A percentile compares a stretch with the other conserved stretches of the same genome.
Evolutionary conservation across 2,329 filamentous ascomycete species (phyloP).

Genomic region (Cadophora sp.): DNA sequence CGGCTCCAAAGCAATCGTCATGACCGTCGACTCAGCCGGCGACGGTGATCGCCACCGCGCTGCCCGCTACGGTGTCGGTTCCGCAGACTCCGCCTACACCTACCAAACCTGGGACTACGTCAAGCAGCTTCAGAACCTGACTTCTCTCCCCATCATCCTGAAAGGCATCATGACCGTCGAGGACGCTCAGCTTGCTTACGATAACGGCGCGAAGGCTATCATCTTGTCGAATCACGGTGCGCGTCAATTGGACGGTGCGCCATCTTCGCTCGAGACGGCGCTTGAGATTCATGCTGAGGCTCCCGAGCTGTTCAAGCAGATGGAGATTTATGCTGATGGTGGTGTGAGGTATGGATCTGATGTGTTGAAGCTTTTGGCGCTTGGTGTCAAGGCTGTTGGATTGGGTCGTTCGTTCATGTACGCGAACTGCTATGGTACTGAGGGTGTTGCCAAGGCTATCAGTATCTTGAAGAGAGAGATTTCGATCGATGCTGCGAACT

Average conservation of each 20-base stretch:
- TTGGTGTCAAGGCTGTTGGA: constrained; percentile 68
- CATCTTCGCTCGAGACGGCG: constrained; percentile 62
- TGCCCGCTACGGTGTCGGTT: constrained; percentile 30
- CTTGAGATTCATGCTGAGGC: constrained; percentile 57
- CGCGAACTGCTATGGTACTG: constrained; percentile 54
- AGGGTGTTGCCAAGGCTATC: constrained; percentile 54
- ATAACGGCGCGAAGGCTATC: constrained; percentile 62
- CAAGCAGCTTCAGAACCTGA: constrained; percentile 44
- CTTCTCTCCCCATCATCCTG: constrained; percentile 40
- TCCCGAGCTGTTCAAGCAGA: constrained; percentile 33
- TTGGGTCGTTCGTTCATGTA: constrained; percentile 60
- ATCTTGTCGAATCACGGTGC: constrained; percentile 55
- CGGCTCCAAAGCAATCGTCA: constrained; percentile 37
- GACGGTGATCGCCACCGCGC: constrained; percentile 35
- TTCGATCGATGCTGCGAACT: constrained; percentile 17
- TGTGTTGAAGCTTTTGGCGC: constrained; percentile 64
- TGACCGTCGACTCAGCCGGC: constrained; percentile 38
- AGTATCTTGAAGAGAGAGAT: constrained; percentile 53
- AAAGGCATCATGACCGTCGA: constrained; percentile 60
- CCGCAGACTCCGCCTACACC: constrained; percentile 23
- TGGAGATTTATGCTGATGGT: constrained; percentile 65
- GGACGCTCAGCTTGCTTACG: constrained; percentile 65
- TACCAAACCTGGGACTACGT: constrained; percentile 46
- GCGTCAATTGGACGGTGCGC: constrained; percentile 64
- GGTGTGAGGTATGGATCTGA: constrained; percentile 63